Conservation (phyloP, 176 grass and related monocot species). For the Oryza meridionalis region DNA sequence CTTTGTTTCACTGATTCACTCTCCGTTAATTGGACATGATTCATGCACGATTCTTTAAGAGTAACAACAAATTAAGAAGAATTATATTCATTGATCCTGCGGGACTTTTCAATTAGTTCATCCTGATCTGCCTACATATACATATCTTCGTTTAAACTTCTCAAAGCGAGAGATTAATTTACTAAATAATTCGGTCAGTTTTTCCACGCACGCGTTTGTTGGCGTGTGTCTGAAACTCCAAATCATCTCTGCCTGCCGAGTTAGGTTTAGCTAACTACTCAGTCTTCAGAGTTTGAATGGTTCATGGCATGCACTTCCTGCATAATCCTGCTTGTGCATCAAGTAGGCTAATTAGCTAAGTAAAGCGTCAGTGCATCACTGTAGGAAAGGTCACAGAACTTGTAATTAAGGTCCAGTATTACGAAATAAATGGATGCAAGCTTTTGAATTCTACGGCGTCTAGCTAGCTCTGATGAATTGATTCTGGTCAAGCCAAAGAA, state of each 20-base stretch:
- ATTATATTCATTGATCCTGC: too few species aligned
- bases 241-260: background rate
- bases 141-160: too few species aligned
- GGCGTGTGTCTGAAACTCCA: background rate
- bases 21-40: too few species aligned
- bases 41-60: too few species aligned
- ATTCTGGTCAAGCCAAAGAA: too few species aligned
- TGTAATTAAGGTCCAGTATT: background rate
- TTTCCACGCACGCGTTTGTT: background rate
- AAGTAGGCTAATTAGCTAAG: background rate
- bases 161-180: too few species aligned
- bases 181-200: background rate
- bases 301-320: background rate
- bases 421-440: background rate
- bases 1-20: too few species aligned
- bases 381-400: background rate
- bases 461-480: too few species aligned
- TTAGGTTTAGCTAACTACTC: background rate
- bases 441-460: background rate
- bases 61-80: too few species aligned
- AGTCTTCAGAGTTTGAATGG: background rate
- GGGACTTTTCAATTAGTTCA: too few species aligned
- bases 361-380: background rate
- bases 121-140: too few species aligned
- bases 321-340: background rate